Conservation (phyloP, 129 eudicot genomes). For the Chrysanthemum seticuspe region DNA sequence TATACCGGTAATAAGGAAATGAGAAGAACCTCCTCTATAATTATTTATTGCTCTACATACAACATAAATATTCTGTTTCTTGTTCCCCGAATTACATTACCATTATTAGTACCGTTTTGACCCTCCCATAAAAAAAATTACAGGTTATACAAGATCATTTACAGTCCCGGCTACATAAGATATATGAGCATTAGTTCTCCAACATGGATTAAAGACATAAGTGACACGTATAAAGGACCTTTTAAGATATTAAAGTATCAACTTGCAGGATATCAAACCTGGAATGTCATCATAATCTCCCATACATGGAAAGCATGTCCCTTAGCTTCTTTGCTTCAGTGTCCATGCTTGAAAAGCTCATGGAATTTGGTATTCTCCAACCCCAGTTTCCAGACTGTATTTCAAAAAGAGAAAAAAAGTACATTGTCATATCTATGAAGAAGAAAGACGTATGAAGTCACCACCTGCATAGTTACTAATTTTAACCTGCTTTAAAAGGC, state of each 20-base stretch:
- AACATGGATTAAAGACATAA: slow-evolving; percentile 8
- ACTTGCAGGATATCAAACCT: slow-evolving; percentile 19
- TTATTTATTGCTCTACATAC: not conserved
- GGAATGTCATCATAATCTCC: slow-evolving; percentile 47
- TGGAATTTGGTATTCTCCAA: slow-evolving; percentile 83
- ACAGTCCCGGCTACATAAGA: not conserved
- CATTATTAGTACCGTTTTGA: not conserved
- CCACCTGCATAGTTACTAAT: no score
- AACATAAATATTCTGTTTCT: not conserved
- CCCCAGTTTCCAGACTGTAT: slow-evolving; percentile 93
- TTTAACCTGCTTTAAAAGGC: no score
- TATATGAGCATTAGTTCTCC: slow-evolving; percentile 3
- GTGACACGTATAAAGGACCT: not conserved
- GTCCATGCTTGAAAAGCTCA: slow-evolving; percentile 55
- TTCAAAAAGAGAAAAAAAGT: not conserved
- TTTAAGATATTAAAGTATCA: not conserved
- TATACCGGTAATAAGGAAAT: not conserved
- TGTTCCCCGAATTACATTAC: slow-evolving; percentile 10
- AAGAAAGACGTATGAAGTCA: not conserved
- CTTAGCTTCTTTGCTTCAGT: slow-evolving; percentile 66
- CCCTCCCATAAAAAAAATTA: not conserved
- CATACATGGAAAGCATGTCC: slow-evolving; percentile 67
- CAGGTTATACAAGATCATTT: slow-evolving; percentile 9
- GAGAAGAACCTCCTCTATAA: not conserved
- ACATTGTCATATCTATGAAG: not conserved